Conservation (phyloP, 2,329 filamentous ascomycete species). For the Sclerotinia trifoliorum region DNA sequence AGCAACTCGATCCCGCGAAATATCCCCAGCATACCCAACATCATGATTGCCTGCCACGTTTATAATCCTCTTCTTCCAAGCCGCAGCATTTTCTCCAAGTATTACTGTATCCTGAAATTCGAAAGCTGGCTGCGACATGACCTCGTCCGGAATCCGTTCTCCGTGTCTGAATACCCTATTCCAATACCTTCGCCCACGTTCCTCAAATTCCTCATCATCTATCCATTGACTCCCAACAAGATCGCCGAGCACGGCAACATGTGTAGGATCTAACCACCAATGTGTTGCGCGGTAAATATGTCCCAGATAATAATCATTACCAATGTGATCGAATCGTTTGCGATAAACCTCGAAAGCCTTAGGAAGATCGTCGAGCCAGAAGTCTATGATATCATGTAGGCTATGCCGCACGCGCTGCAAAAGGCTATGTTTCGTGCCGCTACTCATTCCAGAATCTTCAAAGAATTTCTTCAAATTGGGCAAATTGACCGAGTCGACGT, state of each 20-base stretch:
- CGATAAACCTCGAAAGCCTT: slow-evolving; percentile 63
- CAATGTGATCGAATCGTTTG: slow-evolving; percentile 83
- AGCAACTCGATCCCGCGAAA: slow-evolving; percentile 70
- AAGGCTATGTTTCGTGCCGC: slow-evolving; percentile 48
- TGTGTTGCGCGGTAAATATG: slow-evolving; percentile 83
- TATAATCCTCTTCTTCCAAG: slow-evolving; percentile 76
- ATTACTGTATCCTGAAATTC: slow-evolving; percentile 40
- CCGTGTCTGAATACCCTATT: slow-evolving; percentile 70
- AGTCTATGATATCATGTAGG: slow-evolving; percentile 59
- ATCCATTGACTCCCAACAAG: slow-evolving; percentile 96
- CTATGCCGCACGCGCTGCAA: slow-evolving; percentile 53
- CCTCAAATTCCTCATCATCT: slow-evolving; percentile 75
- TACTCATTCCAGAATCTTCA: slow-evolving; percentile 31
- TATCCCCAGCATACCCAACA: slow-evolving; percentile 91
- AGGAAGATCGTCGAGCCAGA: slow-evolving; percentile 67
- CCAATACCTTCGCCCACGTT: slow-evolving; percentile 76
- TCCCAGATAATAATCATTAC: slow-evolving; percentile 92
- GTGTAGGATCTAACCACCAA: slow-evolving; percentile 84
- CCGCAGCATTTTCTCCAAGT: slow-evolving; percentile 46
- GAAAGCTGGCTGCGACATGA: slow-evolving; percentile 49
- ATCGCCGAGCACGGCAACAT: slow-evolving; percentile 86
- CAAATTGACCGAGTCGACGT: slow-evolving; percentile 52
- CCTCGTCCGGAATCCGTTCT: slow-evolving; percentile 59
- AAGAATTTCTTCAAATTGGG: slow-evolving; percentile 50
- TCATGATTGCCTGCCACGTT: slow-evolving; percentile 96